Conservation (phyloP, 192 early-diverging fungal species). For the Glomus cerebriforme region DNA sequence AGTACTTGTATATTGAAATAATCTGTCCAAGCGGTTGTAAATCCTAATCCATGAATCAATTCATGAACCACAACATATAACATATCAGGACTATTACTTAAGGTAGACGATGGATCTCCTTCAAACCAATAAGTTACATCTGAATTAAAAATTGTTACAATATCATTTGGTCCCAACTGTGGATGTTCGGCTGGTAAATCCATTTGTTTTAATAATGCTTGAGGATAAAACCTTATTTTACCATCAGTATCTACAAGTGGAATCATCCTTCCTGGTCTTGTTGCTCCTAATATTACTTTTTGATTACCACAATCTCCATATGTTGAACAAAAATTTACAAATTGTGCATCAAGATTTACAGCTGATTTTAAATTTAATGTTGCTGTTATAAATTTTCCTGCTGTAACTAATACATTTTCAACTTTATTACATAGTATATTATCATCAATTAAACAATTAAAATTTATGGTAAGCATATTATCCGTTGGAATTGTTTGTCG, state of each 20-base stretch:
- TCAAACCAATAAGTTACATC: slow-evolving; percentile 34
- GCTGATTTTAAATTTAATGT: slow-evolving; percentile 33
- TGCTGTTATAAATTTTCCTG: slow-evolving; percentile 36
- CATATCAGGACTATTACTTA: background rate
- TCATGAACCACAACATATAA: background rate
- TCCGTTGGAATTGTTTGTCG: background rate
- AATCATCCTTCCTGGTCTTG: slow-evolving; percentile 40
- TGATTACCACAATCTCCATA: background rate
- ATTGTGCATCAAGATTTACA: slow-evolving; percentile 41
- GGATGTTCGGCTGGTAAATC: slow-evolving; percentile 16
- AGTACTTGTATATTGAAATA: background rate
- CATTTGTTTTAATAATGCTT: slow-evolving; percentile 45
- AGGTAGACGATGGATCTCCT: background rate
- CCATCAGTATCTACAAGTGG: slow-evolving; percentile 39
- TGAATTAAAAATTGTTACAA: slow-evolving; percentile 42
- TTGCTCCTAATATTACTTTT: slow-evolving; percentile 29
- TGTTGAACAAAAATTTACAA: slow-evolving; percentile 38
- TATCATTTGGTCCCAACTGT: slow-evolving; percentile 38
- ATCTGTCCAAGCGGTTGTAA: background rate
- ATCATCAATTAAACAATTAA: background rate
- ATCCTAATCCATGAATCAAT: background rate
- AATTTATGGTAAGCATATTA: slow-evolving; percentile 11
- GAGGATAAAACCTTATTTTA: slow-evolving; percentile 44
- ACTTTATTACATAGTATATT: slow-evolving; percentile 34
- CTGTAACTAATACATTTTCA: slow-evolving; percentile 33